Conservation (phyloP, 2,329 filamentous ascomycete genomes). For the Exophiala dermatitidis region DNA sequence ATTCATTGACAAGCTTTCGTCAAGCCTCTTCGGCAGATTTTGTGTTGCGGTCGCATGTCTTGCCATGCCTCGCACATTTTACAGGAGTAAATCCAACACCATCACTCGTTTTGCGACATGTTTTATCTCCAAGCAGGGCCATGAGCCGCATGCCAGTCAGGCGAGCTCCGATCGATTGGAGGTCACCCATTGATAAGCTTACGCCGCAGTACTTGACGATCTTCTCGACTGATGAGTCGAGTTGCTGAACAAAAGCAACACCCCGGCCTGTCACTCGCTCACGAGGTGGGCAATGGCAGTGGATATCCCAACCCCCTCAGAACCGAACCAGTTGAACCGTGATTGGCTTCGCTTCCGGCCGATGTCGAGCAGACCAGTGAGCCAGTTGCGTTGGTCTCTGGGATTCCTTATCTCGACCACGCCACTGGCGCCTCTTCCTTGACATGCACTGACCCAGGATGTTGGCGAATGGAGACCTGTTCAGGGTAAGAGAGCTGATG, state of each 20-base stretch:
- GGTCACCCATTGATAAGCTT: not conserved
- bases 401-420: slow-evolving; percentile 3
- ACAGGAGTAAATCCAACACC: not conserved
- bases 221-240: not conserved
- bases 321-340: not conserved
- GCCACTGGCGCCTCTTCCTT: not conserved
- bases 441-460: not conserved
- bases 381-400: not conserved
- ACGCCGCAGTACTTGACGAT: no score
- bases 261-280: not conserved
- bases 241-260: not conserved
- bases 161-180: slow-evolving; percentile 1
- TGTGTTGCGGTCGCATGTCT: not conserved
- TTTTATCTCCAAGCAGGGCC: not conserved
- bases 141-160: not conserved
- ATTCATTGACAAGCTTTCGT: not conserved
- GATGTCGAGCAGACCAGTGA: not conserved
- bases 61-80: not conserved
- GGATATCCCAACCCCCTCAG: no score
- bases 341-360: not conserved
- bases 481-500: not conserved
- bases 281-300: not conserved
- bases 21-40: not conserved
- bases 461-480: not conserved
- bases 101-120: no score